Evolutionary conservation across 1,139 yeast genomes (phyloP).

Genomic region (Yamadazyma diddensiae): DNA sequence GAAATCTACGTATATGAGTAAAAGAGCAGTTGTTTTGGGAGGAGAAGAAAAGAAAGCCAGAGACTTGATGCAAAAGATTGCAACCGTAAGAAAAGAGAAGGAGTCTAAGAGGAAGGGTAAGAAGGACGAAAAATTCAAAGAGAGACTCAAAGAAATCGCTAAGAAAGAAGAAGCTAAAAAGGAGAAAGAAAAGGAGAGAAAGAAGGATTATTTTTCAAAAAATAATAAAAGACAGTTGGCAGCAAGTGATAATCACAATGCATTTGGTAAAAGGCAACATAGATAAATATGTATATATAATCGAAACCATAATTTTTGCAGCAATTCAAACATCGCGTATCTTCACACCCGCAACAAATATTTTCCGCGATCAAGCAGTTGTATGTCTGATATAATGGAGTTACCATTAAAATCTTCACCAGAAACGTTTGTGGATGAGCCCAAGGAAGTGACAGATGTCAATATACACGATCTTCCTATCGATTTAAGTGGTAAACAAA

Average conservation of each 20-base stretch:
- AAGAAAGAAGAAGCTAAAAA: constrained; percentile 67
- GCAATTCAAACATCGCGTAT: too few species aligned
- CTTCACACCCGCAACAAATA: too few species aligned
- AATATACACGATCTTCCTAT: constrained; percentile 33
- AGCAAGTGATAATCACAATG: constrained; percentile 34
- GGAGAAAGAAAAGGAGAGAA: constrained; percentile 79
- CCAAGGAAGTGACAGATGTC: constrained; percentile 33
- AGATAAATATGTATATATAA: constrained; percentile 4
- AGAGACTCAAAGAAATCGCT: constrained; percentile 69
- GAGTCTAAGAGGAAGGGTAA: constrained; percentile 74
- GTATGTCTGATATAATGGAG: constrained; percentile 21
- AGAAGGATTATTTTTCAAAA: constrained; percentile 79
- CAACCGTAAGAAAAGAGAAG: constrained; percentile 82
- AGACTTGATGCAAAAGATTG: constrained; percentile 81
- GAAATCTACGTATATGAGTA: constrained; percentile 78
- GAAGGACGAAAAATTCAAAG: constrained; percentile 74
- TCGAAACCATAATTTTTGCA: too few species aligned
- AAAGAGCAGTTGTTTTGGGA: constrained; percentile 89
- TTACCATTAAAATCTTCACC: constrained; percentile 38
- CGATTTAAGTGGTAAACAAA: constrained; percentile 29
- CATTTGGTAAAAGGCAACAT: constrained; percentile 29
- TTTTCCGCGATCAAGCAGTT: too few species aligned
- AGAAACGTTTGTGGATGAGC: constrained; percentile 46
- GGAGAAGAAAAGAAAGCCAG: constrained; percentile 95
- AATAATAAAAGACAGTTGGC: constrained; percentile 60